A percentile compares a stretch with the other conserved stretches of the same genome.
Conservation (phyloP, 2,329 filamentous ascomycete species). For the Pseudocercospora fijiensis region DNA sequence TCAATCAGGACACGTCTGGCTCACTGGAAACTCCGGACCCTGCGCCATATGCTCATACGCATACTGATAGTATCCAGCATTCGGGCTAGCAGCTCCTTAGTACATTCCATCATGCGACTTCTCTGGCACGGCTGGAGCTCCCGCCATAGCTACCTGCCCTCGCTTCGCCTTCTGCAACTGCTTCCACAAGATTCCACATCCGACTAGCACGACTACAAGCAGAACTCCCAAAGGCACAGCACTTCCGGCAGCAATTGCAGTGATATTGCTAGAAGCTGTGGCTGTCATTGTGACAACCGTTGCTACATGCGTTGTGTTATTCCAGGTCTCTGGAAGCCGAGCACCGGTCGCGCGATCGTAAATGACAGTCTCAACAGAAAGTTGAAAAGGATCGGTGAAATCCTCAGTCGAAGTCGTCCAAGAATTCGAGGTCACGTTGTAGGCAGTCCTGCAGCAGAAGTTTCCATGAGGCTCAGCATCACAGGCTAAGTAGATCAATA, state of each 20-base stretch:
- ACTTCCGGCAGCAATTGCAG: slow-evolving; percentile 17
- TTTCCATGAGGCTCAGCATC: slow-evolving; percentile 16
- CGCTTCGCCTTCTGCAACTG: slow-evolving; percentile 14
- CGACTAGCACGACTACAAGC: slow-evolving; percentile 18
- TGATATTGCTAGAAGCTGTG: slow-evolving; percentile 12
- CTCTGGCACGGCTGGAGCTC: background rate
- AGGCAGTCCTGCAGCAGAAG: slow-evolving; percentile 20
- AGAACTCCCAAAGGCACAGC: slow-evolving; percentile 20
- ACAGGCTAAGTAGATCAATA: slow-evolving; percentile 19
- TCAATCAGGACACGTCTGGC: background rate
- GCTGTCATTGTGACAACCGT: background rate
- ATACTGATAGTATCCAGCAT: background rate
- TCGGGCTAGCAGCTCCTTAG: background rate
- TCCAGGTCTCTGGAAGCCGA: slow-evolving; percentile 14
- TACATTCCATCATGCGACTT: background rate
- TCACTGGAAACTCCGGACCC: background rate
- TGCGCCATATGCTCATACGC: background rate
- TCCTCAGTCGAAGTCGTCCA: slow-evolving; percentile 12
- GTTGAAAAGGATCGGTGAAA: slow-evolving; percentile 10
- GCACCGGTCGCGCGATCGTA: slow-evolving; percentile 21
- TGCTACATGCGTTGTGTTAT: background rate
- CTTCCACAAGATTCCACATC: slow-evolving; percentile 14
- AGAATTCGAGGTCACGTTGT: slow-evolving; percentile 14
- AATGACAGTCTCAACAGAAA: slow-evolving; percentile 16
- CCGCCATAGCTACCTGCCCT: slow-evolving; percentile 30